A percentile compares a stretch with the other conserved stretches of the same genome.
Conservation (phyloP, 495 filamentous ascomycete species). For the Penicillium odoratum region DNA sequence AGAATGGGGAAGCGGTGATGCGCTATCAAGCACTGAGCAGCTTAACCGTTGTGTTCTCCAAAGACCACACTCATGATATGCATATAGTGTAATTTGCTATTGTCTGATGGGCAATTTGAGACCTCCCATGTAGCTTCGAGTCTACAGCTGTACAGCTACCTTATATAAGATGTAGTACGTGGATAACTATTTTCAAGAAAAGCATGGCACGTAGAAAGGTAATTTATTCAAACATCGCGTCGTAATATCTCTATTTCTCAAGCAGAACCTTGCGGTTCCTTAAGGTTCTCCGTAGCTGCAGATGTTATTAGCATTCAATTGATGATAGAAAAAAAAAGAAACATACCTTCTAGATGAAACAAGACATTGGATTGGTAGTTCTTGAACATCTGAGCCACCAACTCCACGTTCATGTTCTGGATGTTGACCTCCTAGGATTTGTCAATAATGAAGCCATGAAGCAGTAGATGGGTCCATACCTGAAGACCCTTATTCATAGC, state of each 20-base stretch:
- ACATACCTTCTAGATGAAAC: conserved; percentile 91
- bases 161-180: no score
- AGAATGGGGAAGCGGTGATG: conserved; percentile 14
- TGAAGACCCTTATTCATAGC: conserved; percentile 89
- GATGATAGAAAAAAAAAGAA: conserved; percentile 3
- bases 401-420: conserved; percentile 96
- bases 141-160: no score
- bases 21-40: neutral
- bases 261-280: conserved; percentile 54
- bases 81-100: no score
- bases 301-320: neutral
- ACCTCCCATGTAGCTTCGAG: no score
- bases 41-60: no score
- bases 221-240: conserved; percentile 15
- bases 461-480: conserved; percentile 42
- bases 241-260: neutral
- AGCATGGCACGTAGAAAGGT: no score
- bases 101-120: no score
- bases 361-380: conserved; percentile 98
- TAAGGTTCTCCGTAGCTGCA: conserved; percentile 79
- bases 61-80: no score
- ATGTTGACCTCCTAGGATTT: conserved; percentile 83
- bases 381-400: conserved; percentile 99
- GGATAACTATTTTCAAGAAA: no score
- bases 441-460: conserved; percentile 1